These are phyloP conservation scores for Botryotinia calthae DNA, from an alignment of 2,329 filamentous ascomycete genomes.

Conservation along the genomic window DNA sequence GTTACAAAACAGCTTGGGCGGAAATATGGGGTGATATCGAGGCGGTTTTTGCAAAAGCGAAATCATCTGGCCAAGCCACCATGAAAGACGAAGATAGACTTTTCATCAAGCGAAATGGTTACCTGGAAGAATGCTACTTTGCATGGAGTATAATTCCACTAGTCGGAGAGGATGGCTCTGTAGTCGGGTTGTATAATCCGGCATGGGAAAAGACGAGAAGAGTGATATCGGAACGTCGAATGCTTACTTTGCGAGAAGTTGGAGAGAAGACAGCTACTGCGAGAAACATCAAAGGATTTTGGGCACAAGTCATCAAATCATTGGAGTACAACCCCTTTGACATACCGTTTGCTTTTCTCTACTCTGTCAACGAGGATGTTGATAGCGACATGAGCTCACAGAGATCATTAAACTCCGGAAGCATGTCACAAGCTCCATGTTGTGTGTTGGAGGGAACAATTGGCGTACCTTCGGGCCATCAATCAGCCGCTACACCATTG, in stretches of 20 bases:
- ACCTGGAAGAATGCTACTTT: slow-evolving; percentile 77
- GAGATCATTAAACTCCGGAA: slow-evolving; percentile 65
- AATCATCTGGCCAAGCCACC: slow-evolving; percentile 69
- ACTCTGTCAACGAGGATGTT: slow-evolving; percentile 68
- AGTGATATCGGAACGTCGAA: slow-evolving; percentile 74
- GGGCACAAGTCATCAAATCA: slow-evolving; percentile 66
- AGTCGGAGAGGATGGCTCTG: slow-evolving; percentile 69
- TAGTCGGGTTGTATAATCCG: slow-evolving; percentile 69
- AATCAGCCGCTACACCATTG: slow-evolving; percentile 57
- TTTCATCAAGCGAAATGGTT: slow-evolving; percentile 67
- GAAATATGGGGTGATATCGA: slow-evolving; percentile 74
- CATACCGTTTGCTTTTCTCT: slow-evolving; percentile 73
- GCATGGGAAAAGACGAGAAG: slow-evolving; percentile 78
- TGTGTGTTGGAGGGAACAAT: slow-evolving; percentile 70
- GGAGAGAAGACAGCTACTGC: slow-evolving; percentile 72
- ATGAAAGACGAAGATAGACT: slow-evolving; percentile 83
- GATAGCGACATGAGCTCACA: slow-evolving; percentile 63
- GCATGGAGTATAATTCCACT: slow-evolving; percentile 68
- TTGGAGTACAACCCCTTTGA: slow-evolving; percentile 67
- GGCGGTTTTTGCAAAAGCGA: slow-evolving; percentile 65
- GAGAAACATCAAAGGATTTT: slow-evolving; percentile 71
- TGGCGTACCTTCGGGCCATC: slow-evolving; percentile 65
- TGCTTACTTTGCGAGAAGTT: slow-evolving; percentile 75
- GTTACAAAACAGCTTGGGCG: slow-evolving; percentile 63
- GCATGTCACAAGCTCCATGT: slow-evolving; percentile 57